phyloP scores from a whole-genome alignment of 1,139 yeast species.

The Suhomyces kunorum region DNA sequence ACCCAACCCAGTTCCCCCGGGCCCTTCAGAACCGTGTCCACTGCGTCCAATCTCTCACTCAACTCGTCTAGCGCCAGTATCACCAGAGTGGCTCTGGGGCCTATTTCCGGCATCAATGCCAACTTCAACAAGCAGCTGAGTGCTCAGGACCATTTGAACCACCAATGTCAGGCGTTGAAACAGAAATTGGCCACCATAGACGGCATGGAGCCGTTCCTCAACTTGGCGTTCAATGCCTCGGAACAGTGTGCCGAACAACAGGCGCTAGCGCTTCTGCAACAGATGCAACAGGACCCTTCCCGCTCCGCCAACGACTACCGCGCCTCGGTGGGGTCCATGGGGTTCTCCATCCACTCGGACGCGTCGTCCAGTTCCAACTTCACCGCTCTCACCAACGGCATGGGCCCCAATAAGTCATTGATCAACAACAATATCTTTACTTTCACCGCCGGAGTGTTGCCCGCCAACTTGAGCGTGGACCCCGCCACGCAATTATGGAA shows the following conservation, averaged over 20 bases:
- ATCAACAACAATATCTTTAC: conserved; percentile 47
- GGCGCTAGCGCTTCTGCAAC: conserved; percentile 58
- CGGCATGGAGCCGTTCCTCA: conserved; percentile 71
- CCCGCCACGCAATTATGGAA: conserved; percentile 93
- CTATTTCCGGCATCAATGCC: conserved; percentile 39
- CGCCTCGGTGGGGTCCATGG: conserved; percentile 29
- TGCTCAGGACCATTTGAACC: conserved; percentile 71
- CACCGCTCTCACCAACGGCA: conserved; percentile 9
- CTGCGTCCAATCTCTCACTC: conserved; percentile 34
- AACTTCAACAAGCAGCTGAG: conserved; percentile 65
- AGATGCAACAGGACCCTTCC: conserved; percentile 19
- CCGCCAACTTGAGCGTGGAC: conserved; percentile 74
- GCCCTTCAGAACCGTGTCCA: conserved; percentile 42
- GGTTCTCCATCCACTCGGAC: conserved; percentile 29
- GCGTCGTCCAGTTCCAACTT: conserved; percentile 19
- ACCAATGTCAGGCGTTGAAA: conserved; percentile 63
- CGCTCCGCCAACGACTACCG: conserved; percentile 26
- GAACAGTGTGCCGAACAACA: conserved; percentile 73
- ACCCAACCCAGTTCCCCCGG: conserved; percentile 15
- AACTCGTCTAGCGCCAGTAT: conserved; percentile 33
- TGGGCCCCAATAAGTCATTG: conserved; percentile 16
- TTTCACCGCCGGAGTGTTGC: conserved; percentile 73
- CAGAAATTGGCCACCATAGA: conserved; percentile 62
- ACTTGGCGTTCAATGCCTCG: conserved; percentile 54
- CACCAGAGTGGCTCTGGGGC: conserved; percentile 45